These are phyloP conservation scores for Sphagnum tenellum DNA, from an alignment of 225 moss, liverwort and hornwort species.

Conservation along the genomic window DNA sequence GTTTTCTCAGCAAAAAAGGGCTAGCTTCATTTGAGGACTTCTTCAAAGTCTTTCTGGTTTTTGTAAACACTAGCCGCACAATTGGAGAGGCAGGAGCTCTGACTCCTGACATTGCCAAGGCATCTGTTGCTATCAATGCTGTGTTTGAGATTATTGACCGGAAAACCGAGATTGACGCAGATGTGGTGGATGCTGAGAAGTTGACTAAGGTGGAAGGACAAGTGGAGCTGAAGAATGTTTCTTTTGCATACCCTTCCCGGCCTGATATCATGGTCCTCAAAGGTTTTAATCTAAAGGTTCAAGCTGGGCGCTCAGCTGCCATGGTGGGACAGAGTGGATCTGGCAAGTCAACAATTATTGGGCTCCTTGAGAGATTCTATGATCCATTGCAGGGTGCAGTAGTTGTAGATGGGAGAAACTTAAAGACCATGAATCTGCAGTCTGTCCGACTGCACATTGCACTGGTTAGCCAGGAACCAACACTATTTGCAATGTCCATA, in stretches of 20 bases:
- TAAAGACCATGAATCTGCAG: slow-evolving; percentile 42
- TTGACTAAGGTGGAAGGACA: slow-evolving; percentile 37
- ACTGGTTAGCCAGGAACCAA: slow-evolving; percentile 62
- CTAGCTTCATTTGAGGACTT: slow-evolving; percentile 20
- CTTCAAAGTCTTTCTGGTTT: slow-evolving; percentile 36
- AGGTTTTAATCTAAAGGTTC: slow-evolving; percentile 51
- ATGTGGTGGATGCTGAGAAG: slow-evolving; percentile 24
- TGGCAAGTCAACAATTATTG: slow-evolving; percentile 86
- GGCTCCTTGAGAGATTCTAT: slow-evolving; percentile 68
- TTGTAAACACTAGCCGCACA: slow-evolving; percentile 38
- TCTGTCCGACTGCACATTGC: slow-evolving; percentile 50
- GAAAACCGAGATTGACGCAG: slow-evolving; percentile 46
- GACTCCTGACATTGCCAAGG: slow-evolving; percentile 78
- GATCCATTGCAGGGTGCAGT: slow-evolving; percentile 48
- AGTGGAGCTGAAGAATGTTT: slow-evolving; percentile 51
- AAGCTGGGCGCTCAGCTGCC: slow-evolving; percentile 56
- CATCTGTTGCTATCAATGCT: slow-evolving; percentile 59
- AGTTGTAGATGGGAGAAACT: slow-evolving; percentile 46
- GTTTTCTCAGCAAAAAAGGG: slow-evolving; percentile 16
- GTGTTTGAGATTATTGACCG: slow-evolving; percentile 68
- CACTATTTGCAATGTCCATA: slow-evolving; percentile 56
- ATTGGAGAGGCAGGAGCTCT: slow-evolving; percentile 81
- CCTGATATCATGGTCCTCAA: slow-evolving; percentile 52
- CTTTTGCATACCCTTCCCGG: slow-evolving; percentile 74
- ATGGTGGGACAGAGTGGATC: slow-evolving; percentile 88